Base-by-base conservation (phyloP, 208 protist species). In the Crithidia thermophila region DNA sequence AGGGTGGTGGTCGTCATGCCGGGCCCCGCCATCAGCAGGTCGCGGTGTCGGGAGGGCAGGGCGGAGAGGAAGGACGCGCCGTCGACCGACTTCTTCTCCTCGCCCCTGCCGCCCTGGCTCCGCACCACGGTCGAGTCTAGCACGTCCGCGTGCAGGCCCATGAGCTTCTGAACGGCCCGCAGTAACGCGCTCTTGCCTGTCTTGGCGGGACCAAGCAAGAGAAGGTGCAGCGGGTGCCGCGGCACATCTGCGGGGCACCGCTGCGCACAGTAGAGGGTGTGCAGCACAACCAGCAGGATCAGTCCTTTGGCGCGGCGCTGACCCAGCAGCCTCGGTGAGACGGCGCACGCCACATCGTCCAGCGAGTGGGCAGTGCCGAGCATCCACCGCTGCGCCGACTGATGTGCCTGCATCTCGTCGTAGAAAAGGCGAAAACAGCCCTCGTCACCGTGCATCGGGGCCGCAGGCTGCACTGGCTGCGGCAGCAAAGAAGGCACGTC, bases 161-260 rank as follows among this genome's bases (percentile, higher is more conserved):
- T 85, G 20, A 89, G 65, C 9, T 25, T 45, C 28, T 58, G 31
- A 51, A 81, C 73, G 9, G 47, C 80, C 5, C 52, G 65, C 58
- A 91, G 57, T 34, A 94, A 52, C 11, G 82, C 64, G 13, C 82
- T 90, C 69, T 87, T 87, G 28, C 88, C 88, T 4, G 77, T 77
- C 27, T 80, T 72, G 1, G 78, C 75, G 6, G 84, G 62, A 20
- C 88, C 88, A 8, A 91, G 51, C 0, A 94, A 68, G 8, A 93
- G 78, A 4, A 90, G 21, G 45, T 93, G 81, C 51, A 89, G 67
- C 25, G 82, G 84, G 45, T 28, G 64, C 40, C 45, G 64, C 14
- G 53, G 56, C 6, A 25, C 39, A 2, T 42, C 34, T 25, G 31
- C 37, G 34, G 56, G 21, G 45, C 50, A 65, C 20, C 59, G 72